Conservation (phyloP, 345 rosid species). For the Salix suchowensis region DNA sequence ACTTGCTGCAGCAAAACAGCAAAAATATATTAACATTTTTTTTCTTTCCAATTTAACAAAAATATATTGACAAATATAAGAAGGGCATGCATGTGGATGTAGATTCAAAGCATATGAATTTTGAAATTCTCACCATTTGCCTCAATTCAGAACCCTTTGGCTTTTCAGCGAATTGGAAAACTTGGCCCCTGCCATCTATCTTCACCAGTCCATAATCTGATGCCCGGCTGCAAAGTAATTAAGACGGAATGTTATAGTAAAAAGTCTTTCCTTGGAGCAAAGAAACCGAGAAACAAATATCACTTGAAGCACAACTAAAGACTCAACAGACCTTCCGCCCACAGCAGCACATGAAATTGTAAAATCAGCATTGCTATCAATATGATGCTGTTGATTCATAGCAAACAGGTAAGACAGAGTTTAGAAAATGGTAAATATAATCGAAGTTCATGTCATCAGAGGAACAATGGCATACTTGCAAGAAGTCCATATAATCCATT, state of each 20-base stretch:
- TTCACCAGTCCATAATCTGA: conserved; percentile 88
- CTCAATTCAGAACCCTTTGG: conserved; percentile 70
- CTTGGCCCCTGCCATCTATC: conserved; percentile 57
- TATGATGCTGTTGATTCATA: conserved; percentile 56
- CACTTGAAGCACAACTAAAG: neutral
- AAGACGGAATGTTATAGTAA: conserved; percentile 5
- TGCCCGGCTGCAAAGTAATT: conserved; percentile 63
- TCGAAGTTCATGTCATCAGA: neutral
- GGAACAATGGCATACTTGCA: conserved; percentile 47
- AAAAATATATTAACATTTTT: neutral
- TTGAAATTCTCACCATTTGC: conserved; percentile 61
- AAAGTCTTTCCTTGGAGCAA: neutral
- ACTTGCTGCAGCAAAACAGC: conserved; percentile 47
- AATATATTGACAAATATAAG: neutral
- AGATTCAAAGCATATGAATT: neutral
- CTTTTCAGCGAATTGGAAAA: conserved; percentile 76
- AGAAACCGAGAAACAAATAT: neutral
- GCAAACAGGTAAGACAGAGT: conserved; percentile 15
- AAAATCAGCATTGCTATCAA: conserved; percentile 72
- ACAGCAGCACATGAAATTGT: conserved; percentile 78
- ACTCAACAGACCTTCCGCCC: conserved; percentile 52
- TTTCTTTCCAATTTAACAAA: too few species aligned
- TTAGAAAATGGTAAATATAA: neutral
- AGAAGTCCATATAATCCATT: conserved; percentile 82
- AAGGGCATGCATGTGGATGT: neutral